A percentile compares a stretch with the other conserved stretches of the same genome.
Evolutionary conservation across 108 stramenopile genomes (phyloP).

Genomic region (Stephanodiscus minutulus): DNA sequence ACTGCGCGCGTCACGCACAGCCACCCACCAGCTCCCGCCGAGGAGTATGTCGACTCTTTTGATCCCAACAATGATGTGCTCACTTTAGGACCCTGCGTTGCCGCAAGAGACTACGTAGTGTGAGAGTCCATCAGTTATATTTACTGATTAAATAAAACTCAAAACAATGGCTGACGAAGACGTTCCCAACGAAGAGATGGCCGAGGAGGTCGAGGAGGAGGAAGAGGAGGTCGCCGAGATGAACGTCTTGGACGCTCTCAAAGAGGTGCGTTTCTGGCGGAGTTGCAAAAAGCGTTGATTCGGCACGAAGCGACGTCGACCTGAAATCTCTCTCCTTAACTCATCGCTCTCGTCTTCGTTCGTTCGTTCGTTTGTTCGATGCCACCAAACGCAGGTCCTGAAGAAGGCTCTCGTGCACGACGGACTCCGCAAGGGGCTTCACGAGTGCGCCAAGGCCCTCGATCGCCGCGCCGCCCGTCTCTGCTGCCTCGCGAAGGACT

Average conservation of each 20-base stretch:
- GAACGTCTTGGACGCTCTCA: conserved; percentile 95
- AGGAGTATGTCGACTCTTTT: too few species aligned
- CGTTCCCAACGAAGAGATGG: conserved; percentile 74
- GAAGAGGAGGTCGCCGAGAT: conserved; percentile 92
- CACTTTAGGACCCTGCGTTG: conserved; percentile 87
- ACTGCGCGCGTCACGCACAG: too few species aligned
- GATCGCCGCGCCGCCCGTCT: conserved; percentile 96
- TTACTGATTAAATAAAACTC: conserved; percentile 18
- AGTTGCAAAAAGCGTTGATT: background rate
- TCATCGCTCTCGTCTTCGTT: conserved; percentile 8
- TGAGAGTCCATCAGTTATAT: conserved; percentile 70
- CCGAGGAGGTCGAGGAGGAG: conserved; percentile 60
- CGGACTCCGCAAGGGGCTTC: conserved; percentile 98
- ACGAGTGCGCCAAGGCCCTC: conserved; percentile 99
- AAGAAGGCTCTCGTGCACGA: conserved; percentile 97
- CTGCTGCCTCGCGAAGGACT: conserved; percentile 98
- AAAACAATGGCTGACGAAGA: conserved; percentile 81
- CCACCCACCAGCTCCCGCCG: too few species aligned
- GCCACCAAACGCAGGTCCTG: conserved; percentile 80
- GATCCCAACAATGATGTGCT: conserved; percentile 7
- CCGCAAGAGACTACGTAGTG: conserved; percentile 59
- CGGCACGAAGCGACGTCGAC: too few species aligned
- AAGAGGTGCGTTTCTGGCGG: conserved; percentile 76
- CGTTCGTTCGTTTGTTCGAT: too few species aligned
- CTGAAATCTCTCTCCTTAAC: background rate